Conservation (phyloP, 2,329 filamentous ascomycete species). For the Fusarium heterosporum region DNA sequence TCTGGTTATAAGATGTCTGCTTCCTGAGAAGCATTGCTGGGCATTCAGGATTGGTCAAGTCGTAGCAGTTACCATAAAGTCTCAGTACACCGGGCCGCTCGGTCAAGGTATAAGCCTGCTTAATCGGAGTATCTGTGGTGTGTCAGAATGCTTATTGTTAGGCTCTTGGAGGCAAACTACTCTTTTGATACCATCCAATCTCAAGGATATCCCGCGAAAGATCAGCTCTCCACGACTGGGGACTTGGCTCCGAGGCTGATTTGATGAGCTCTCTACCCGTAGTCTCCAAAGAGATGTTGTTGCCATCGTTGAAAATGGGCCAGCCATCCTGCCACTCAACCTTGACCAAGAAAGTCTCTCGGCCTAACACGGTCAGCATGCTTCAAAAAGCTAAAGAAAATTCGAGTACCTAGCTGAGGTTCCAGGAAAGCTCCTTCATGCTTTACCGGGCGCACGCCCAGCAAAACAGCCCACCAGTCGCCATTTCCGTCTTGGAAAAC, state of each 20-base stretch:
- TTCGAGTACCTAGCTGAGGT: conserved; percentile 38
- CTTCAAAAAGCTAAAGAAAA: fast-evolving
- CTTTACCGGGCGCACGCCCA: conserved; percentile 38
- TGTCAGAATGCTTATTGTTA: neutral
- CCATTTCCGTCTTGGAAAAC: conserved; percentile 42
- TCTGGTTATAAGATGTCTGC: conserved; percentile 58
- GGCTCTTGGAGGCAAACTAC: neutral
- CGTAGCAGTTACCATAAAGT: conserved; percentile 64
- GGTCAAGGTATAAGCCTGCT: conserved; percentile 58
- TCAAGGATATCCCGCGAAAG: conserved; percentile 29
- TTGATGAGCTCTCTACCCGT: conserved; percentile 21
- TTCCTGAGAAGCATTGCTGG: conserved; percentile 67
- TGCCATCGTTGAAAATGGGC: conserved; percentile 43
- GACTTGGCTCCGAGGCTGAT: neutral
- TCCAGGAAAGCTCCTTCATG: conserved; percentile 28
- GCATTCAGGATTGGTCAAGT: conserved; percentile 61
- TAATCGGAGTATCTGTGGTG: conserved; percentile 36
- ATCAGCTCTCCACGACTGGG: conserved; percentile 32
- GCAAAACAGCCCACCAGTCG: conserved; percentile 42
- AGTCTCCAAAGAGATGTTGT: conserved; percentile 41
- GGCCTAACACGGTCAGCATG: conserved; percentile 32
- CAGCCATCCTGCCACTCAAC: conserved; percentile 44
- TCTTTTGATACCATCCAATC: conserved; percentile 47
- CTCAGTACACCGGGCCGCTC: conserved; percentile 59
- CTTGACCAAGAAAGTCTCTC: conserved; percentile 44